Conservation (phyloP, 768 basidiomycete species). For the Lentinula guzmanii region DNA sequence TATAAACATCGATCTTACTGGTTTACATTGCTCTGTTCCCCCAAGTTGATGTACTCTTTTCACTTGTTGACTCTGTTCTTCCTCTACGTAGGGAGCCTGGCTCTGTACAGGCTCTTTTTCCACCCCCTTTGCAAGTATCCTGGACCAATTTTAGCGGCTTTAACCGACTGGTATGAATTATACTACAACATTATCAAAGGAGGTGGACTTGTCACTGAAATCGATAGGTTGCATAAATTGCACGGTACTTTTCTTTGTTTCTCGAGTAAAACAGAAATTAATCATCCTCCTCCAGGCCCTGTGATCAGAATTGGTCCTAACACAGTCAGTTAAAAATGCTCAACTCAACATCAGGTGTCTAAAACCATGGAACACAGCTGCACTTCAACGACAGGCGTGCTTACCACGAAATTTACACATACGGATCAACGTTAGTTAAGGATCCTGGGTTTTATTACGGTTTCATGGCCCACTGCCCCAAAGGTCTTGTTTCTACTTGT, state of each 20-base stretch:
- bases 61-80: not conserved
- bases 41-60: not conserved
- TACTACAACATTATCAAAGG: constrained; percentile 22
- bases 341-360: not conserved
- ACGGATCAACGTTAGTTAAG: constrained; percentile 15
- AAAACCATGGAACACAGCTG: constrained; percentile 18
- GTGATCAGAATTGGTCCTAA: constrained; percentile 31
- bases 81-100: not conserved
- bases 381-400: constrained; percentile 28
- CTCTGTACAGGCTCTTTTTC: constrained; percentile 15
- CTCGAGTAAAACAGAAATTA: not conserved
- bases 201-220: constrained; percentile 20
- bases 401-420: constrained; percentile 27
- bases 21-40: not conserved
- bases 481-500: constrained; percentile 21
- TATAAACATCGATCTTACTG: not conserved
- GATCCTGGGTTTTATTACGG: constrained; percentile 19
- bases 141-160: constrained; percentile 24
- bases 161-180: constrained; percentile 17
- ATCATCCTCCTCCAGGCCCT: constrained; percentile 17
- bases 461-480: constrained; percentile 13
- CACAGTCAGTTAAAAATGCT: constrained; percentile 18
- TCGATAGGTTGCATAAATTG: constrained; percentile 17
- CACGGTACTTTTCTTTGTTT: constrained; percentile 16
- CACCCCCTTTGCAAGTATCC: constrained; percentile 24